Evolutionary conservation across 75 land plant species (phyloP).

Genomic region (Pinus taeda): DNA sequence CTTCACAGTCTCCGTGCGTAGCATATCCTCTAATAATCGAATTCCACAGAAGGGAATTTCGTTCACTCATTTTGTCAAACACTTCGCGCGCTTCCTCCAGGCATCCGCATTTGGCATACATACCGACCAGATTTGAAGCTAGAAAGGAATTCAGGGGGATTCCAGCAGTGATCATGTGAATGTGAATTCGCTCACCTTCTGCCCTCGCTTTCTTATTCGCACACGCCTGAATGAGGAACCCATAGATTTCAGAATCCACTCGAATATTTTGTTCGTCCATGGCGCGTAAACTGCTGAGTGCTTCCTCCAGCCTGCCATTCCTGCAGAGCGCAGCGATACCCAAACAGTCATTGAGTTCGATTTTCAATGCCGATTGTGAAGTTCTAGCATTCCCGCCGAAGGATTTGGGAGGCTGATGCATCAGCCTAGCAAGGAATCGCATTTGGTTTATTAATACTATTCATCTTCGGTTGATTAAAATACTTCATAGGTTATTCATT

Average conservation of each 20-base stretch:
- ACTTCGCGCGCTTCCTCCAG: no score
- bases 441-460: no score
- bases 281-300: background rate
- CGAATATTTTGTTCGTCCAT: background rate
- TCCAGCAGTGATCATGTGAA: slow-evolving; percentile 7
- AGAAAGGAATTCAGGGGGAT: no score
- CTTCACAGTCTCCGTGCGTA: background rate
- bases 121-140: no score
- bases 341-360: no score
- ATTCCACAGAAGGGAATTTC: slow-evolving; percentile 6
- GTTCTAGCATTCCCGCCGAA: no score
- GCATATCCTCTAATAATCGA: slow-evolving; percentile 17
- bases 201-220: slow-evolving; percentile 14
- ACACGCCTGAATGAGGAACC: slow-evolving; percentile 44
- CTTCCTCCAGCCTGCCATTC: slow-evolving; percentile 8
- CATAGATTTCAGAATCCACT: slow-evolving; percentile 29
- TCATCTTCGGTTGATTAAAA: no score
- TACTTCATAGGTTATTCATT: no score
- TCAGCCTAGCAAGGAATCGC: no score
- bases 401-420: no score
- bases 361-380: no score
- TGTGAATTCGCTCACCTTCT: slow-evolving; percentile 39
- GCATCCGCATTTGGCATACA: no score
- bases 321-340: background rate
- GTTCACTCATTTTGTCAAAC: background rate